Base-by-base conservation (phyloP, 2,329 filamentous ascomycete genomes). In the Aspergillus aculeatus region DNA sequence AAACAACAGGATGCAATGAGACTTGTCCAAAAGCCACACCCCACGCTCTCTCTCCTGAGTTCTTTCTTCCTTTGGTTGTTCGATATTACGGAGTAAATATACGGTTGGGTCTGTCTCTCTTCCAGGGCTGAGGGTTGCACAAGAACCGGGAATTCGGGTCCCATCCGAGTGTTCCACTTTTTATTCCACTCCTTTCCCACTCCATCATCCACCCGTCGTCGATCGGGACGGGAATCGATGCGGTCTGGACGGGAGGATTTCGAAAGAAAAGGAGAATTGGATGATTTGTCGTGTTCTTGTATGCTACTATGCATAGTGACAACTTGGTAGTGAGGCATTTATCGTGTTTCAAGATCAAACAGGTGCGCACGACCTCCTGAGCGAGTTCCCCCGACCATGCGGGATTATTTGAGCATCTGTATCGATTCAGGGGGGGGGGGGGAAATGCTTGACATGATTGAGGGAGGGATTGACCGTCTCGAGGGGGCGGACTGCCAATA, bases 91-190 rank as follows among this genome's bases (percentile, higher is more conserved):
- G n/a, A n/a, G n/a, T n/a, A 21, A 35, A 35, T 35, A 35, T 35
- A 35, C 47, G 26, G 26, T 29, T 29, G 26, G 9, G 26, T 29
- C 26, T 29, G 26, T 35, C 14, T 35, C 32, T 35, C 32, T 12
- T 35, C 32, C 48, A n/a, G 48, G 16, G 48, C 21, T 31, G 53
- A 55, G 31, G 12, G 47, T 21, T 55, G 26, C 21, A 55, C 41
- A 44, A 44, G 38, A 44, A 44, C 53, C 53, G 53, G 53, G 47
- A 47, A 44, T 44, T 38, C 53, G 53, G 53, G 47, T 55, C 41
- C 53, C 53, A 55, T 44, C 53, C 53, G 53, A 55, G 44, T 35
- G 29, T 26, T 47, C 53, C 53, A 55, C 53, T 35, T 44, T 44
- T 44, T 19, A 44, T 44, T 44, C 38, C 38, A 44, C 38, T 19